These are phyloP conservation scores for Austroboletus eburneus DNA, from an alignment of 768 basidiomycete species.

Conservation along the genomic window DNA sequence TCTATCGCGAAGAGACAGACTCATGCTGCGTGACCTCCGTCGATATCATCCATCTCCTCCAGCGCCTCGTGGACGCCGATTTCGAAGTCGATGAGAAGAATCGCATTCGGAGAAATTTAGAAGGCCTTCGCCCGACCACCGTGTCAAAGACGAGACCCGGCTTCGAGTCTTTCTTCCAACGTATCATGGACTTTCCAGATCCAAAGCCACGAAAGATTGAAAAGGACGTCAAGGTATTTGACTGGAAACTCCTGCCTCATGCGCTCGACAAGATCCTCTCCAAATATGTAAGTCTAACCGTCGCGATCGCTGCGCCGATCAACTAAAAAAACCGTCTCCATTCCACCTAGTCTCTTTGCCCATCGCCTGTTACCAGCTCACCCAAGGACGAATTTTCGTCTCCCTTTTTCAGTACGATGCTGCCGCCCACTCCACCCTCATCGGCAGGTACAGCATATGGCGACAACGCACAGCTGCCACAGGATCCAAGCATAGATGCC, in stretches of 20 bases:
- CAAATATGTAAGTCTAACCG: constrained; percentile 63
- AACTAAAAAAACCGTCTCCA: neutral
- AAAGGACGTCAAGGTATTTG: constrained; percentile 90
- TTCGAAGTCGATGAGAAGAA: constrained; percentile 98
- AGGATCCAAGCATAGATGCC: constrained; percentile 14
- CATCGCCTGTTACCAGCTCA: constrained; percentile 32
- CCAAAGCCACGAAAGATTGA: constrained; percentile 97
- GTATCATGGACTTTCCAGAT: constrained; percentile 93
- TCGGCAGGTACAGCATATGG: constrained; percentile 17
- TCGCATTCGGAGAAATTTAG: constrained; percentile 88
- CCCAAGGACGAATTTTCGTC: constrained; percentile 22
- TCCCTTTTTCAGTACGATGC: constrained; percentile 29
- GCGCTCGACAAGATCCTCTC: constrained; percentile 77
- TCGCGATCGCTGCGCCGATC: neutral
- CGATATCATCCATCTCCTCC: constrained; percentile 91
- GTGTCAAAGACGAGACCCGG: constrained; percentile 82
- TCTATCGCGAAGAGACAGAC: constrained; percentile 75
- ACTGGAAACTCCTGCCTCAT: constrained; percentile 65
- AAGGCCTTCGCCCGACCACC: constrained; percentile 87
- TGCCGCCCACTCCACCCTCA: constrained; percentile 9
- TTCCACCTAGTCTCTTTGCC: constrained; percentile 43
- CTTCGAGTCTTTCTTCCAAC: constrained; percentile 85
- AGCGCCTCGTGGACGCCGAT: constrained; percentile 64
- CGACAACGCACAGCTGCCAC: constrained; percentile 7
- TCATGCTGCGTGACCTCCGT: constrained; percentile 90